Evolutionary conservation across 1,284 basidiomycete species (phyloP).

Genomic region (Naganishia sp.): DNA sequence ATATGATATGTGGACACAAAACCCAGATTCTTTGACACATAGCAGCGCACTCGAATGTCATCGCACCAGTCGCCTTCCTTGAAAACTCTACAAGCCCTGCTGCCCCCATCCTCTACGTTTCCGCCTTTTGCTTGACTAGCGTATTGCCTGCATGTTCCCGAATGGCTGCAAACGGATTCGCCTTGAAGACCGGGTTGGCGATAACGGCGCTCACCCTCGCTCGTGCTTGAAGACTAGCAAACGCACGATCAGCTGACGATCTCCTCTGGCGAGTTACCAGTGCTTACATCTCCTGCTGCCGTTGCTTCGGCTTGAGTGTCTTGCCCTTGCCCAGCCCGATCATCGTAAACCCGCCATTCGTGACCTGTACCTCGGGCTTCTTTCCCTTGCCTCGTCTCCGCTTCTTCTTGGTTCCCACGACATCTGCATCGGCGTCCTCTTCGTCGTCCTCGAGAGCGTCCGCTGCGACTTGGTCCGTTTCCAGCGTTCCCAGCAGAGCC

Average conservation of each 20-base stretch:
- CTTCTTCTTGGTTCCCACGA: conserved; percentile 1
- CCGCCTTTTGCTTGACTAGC: conserved; percentile 36
- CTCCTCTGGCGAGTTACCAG: background rate
- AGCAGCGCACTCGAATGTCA: no score
- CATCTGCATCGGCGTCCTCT: conserved; percentile 25
- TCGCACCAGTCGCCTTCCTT: no score
- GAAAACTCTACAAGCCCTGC: background rate
- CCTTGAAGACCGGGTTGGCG: conserved; percentile 49
- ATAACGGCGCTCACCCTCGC: conserved; percentile 45
- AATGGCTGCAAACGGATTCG: conserved; percentile 53
- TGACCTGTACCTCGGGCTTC: conserved; percentile 21
- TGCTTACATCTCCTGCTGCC: conserved; percentile 52
- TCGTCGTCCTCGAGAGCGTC: background rate
- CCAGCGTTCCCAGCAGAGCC: conserved; percentile 40
- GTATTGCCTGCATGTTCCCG: conserved; percentile 51
- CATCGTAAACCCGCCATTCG: conserved; percentile 35
- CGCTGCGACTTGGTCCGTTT: background rate
- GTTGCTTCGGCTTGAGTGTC: conserved; percentile 47
- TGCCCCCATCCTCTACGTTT: background rate
- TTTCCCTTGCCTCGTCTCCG: conserved; percentile 19
- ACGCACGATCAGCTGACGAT: background rate
- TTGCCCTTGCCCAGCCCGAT: conserved; percentile 48
- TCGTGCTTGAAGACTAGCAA: conserved; percentile 18
- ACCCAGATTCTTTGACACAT: no score
- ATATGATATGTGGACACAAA: no score